phyloP scores from a whole-genome alignment of 202 grass and related monocot genomes.

The Setaria italica region DNA sequence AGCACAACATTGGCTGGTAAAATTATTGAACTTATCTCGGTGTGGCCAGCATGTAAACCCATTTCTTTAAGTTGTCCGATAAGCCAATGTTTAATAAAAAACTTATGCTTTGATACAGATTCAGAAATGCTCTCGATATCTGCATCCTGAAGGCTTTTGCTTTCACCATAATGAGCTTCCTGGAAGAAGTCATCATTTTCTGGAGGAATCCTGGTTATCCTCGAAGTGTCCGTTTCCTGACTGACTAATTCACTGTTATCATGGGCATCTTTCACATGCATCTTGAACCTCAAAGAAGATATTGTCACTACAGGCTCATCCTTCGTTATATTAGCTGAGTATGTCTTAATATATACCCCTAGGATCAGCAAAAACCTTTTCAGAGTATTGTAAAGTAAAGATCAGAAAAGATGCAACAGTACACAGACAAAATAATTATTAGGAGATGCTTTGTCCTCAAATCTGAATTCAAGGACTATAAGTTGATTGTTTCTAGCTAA shows the following conservation, averaged over 20 bases:
- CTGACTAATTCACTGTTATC: slow-evolving; percentile 51
- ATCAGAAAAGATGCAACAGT: slow-evolving; percentile 15
- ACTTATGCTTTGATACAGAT: slow-evolving; percentile 56
- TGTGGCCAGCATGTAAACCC: slow-evolving; percentile 49
- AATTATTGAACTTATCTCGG: slow-evolving; percentile 58
- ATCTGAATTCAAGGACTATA: slow-evolving; percentile 13
- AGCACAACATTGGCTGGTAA: slow-evolving; percentile 76
- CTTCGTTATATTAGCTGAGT: slow-evolving; percentile 57
- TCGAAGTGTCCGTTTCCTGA: slow-evolving; percentile 51
- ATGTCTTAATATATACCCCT: slow-evolving; percentile 84
- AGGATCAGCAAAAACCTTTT: slow-evolving; percentile 47
- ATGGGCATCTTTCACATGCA: slow-evolving; percentile 50
- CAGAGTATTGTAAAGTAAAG: slow-evolving; percentile 45
- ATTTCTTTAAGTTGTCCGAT: slow-evolving; percentile 72
- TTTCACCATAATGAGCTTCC: slow-evolving; percentile 44
- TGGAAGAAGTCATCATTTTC: slow-evolving; percentile 43
- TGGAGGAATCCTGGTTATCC: slow-evolving; percentile 37
- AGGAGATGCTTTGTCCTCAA: slow-evolving; percentile 23
- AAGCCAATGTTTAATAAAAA: slow-evolving; percentile 85
- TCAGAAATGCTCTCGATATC: slow-evolving; percentile 55
- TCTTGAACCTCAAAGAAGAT: slow-evolving; percentile 66
- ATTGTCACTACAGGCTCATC: slow-evolving; percentile 64
- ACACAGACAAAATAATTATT: slow-evolving; percentile 39
- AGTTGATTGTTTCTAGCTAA: slow-evolving; percentile 31
- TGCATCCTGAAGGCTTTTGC: slow-evolving; percentile 49